These are phyloP conservation scores for Dothideomycetidae sp. DNA, from an alignment of 2,329 filamentous ascomycete genomes.

Conservation along the genomic window DNA sequence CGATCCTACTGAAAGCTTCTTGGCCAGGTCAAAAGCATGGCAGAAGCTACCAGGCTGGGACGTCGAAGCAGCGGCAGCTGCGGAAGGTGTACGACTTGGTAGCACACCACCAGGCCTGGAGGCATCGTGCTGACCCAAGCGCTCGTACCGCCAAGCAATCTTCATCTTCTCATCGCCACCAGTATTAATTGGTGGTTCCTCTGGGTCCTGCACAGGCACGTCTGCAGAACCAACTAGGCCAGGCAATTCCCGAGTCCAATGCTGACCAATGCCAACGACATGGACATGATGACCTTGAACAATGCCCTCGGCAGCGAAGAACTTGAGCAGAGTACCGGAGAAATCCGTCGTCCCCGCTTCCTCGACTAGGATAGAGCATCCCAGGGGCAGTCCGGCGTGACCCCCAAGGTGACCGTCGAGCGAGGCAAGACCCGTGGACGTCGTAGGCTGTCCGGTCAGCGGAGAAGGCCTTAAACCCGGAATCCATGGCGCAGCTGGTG, in stretches of 20 bases:
- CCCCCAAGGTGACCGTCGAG: slow-evolving; percentile 75
- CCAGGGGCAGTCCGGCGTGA: slow-evolving; percentile 71
- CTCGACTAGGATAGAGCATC: slow-evolving; percentile 65
- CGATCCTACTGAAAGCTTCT: slow-evolving; percentile 30
- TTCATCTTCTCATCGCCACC: slow-evolving; percentile 70
- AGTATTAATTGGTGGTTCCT: slow-evolving; percentile 25
- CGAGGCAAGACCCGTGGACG: slow-evolving; percentile 78
- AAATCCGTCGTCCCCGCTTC: slow-evolving; percentile 93
- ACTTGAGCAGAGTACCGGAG: slow-evolving; percentile 66
- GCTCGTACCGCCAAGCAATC: slow-evolving; percentile 96
- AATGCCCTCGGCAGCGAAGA: slow-evolving; percentile 85
- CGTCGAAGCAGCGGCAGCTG: slow-evolving; percentile 7
- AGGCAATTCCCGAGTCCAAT: slow-evolving; percentile 73
- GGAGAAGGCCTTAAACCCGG: slow-evolving; percentile 67
- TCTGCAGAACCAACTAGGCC: slow-evolving; percentile 45
- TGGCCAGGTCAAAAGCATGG: slow-evolving; percentile 40
- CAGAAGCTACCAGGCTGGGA: slow-evolving; percentile 27
- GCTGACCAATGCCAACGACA: slow-evolving; percentile 63
- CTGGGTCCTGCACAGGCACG: slow-evolving; percentile 19
- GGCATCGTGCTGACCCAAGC: slow-evolving; percentile 53
- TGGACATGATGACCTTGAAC: slow-evolving; percentile 83
- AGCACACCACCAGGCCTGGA: slow-evolving; percentile 42
- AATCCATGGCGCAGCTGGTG: slow-evolving; percentile 13
- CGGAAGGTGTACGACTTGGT: slow-evolving; percentile 8
- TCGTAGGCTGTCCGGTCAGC: slow-evolving; percentile 72